phyloP scores from a whole-genome alignment of 768 basidiomycete genomes.

The Suillus subalutaceus region DNA sequence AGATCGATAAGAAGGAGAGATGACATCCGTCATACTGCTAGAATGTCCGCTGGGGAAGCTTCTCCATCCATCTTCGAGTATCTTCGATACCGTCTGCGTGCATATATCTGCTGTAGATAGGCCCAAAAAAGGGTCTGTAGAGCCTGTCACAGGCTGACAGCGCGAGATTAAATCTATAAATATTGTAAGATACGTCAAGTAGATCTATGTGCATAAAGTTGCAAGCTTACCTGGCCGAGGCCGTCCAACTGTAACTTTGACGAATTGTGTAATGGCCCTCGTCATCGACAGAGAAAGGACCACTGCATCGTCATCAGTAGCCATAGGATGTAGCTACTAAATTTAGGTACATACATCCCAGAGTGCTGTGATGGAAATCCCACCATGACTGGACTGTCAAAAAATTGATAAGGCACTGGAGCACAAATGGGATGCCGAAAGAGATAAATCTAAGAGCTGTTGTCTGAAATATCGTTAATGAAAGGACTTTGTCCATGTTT shows the following conservation, averaged over 20 bases:
- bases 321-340: background rate
- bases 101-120: slow-evolving; percentile 76
- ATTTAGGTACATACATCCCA: slow-evolving; percentile 26
- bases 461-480: slow-evolving; percentile 20
- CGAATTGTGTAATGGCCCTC: slow-evolving; percentile 77
- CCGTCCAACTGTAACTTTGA: slow-evolving; percentile 85
- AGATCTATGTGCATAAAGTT: background rate
- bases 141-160: slow-evolving; percentile 67
- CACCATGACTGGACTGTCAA: slow-evolving; percentile 80
- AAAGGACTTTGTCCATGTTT: background rate
- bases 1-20: background rate
- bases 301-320: slow-evolving; percentile 42
- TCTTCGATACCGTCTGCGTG: slow-evolving; percentile 59
- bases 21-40: slow-evolving; percentile 56
- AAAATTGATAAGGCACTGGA: slow-evolving; percentile 69
- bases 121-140: slow-evolving; percentile 69
- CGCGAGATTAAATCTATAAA: slow-evolving; percentile 31
- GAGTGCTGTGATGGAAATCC: slow-evolving; percentile 79
- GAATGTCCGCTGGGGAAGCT: slow-evolving; percentile 94
- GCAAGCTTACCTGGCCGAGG: slow-evolving; percentile 72
- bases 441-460: slow-evolving; percentile 48
- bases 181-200: background rate
- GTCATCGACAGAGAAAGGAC: slow-evolving; percentile 73
- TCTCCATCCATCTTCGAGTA: slow-evolving; percentile 81
- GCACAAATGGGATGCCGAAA: slow-evolving; percentile 58